Evolutionary conservation across 768 basidiomycete genomes (phyloP), one percentile per base, ranked within the genome.

Genomic region (Leccinum incarnatum): DNA sequence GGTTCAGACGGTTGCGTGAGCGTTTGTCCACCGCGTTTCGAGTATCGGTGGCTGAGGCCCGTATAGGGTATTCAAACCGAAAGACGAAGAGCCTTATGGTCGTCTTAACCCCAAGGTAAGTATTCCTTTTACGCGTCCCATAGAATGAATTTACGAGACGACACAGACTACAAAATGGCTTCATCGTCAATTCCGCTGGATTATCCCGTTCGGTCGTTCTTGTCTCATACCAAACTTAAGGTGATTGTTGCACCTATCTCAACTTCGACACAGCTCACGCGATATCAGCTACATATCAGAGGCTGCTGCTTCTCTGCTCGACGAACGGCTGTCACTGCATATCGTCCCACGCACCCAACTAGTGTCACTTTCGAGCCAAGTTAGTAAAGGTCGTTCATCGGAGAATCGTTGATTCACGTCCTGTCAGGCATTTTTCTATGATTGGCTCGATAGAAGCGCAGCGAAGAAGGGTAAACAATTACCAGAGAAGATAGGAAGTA

Each of bases 181-280:
- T 29, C 92, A 93, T 74, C 82, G 91, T 62, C 89, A 94, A 69
- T 87, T 93, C 67, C 83, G 89, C 59, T 93, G 89, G 88, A 85
- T 94, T 54, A 91, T 94, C 65, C 92, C 92, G 27, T 95, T 95
- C 69, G 94, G 94, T 14, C 81, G 94, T 36, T 83, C 89, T 21
- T 96, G 92, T 67, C 82, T 95, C 54, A 91, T 95, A 69, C 93
- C 93, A 25, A 93, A 95, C 72, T 76, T 94, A 27, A 93, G 91
- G 90, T 88, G 61, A 42, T 61, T 56, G 23, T 63, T 36, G 56
- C 2, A 12, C 58, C 23, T 32, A 1, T 54, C 36, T 46, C 15
- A 23, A 53, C 10, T 27, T n/a, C 47, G 14, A 45, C 19, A 8
- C 32, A 10, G 36, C 23, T 54, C 9, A 62, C 48, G 17, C 12